These are phyloP conservation scores for Aristolochia californica DNA, from an alignment of 164 flowering plant species.

Conservation along the genomic window DNA sequence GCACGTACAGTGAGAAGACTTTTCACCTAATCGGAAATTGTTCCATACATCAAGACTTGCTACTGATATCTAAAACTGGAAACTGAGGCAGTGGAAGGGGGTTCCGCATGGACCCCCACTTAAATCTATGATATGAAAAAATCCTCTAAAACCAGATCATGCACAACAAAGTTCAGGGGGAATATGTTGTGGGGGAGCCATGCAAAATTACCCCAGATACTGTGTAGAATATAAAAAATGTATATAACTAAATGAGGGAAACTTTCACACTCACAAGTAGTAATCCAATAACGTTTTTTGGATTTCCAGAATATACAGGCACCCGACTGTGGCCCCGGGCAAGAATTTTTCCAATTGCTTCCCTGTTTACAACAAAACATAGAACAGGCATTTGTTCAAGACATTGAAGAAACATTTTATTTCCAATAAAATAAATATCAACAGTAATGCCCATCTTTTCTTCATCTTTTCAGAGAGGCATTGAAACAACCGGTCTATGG, in stretches of 20 bases:
- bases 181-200: background rate
- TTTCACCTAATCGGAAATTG: conserved; percentile 48
- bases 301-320: conserved; percentile 94
- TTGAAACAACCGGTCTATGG: too few relatives aligned
- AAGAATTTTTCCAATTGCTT: conserved; percentile 93
- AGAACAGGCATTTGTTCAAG: background rate
- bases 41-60: background rate
- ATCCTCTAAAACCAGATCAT: too few relatives aligned
- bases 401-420: too few relatives aligned
- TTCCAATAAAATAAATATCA: background rate
- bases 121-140: too few relatives aligned
- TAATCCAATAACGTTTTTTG: conserved; percentile 91
- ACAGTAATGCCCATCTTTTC: background rate
- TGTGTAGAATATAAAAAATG: too few relatives aligned
- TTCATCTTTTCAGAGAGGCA: too few relatives aligned
- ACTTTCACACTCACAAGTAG: conserved; percentile 49
- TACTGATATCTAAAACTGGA: background rate
- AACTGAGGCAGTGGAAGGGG: too few relatives aligned
- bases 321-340: conserved; percentile 99
- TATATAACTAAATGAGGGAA: too few relatives aligned
- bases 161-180: background rate
- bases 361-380: conserved; percentile 45
- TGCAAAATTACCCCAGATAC: background rate
- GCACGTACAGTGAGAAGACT: conserved; percentile 94
- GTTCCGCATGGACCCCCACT: too few relatives aligned